Evolutionary conservation across 2,329 filamentous ascomycete species (phyloP), one percentile per base, ranked within the genome.

Genomic region (Penicillium sclerotiorum): DNA sequence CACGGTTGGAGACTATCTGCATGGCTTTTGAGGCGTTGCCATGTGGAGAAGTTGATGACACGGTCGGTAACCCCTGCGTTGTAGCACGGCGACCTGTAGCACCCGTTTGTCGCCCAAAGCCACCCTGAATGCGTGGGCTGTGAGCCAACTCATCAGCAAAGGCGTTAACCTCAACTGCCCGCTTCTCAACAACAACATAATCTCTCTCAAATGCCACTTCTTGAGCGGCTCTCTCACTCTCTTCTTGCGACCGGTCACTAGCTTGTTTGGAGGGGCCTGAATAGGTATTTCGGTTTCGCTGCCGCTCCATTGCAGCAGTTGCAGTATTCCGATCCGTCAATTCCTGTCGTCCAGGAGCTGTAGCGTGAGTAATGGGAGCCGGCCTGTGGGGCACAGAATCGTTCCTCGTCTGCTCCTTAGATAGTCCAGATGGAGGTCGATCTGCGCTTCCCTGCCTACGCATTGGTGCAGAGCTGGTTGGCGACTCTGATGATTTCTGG

Each of bases 151-250:
- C 93, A 70, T 99, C 94, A 18, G 94, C 94, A 63, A 99, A 88
- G 2, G 94, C 94, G 69, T 99, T 97, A 43, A 99, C 93, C 70
- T 97, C 93, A 9, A 99, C 92, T 17, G 91, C 88, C 57, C 88
- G 86, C 76, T 96, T 96, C 74, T 99, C 94, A 11, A 99, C 90
- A 21, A 97, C 80, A 17, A 99, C 93, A 63, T 97, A 99, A 58
- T 97, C 94, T 57, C 93, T 85, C 67, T 96, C 92, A 61, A 95
- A 88, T 1, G 89, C 89, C 41, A 95, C 85, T 57, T 97, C 93
- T 62, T 95, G 89, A 2, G 89, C 90, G 3, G 87, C 88, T 38
- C 80, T 79, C 57, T 88, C 85, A 33, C 78, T 77, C 42, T 80
- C 80, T 37, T 75, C 69, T 36, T 59, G 62, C 8, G 59, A 45